A percentile compares a stretch with the other conserved stretches of the same genome.
These are phyloP conservation scores for Candida namnaoensis DNA, from an alignment of 805 yeast species.

Conservation along the genomic window DNA sequence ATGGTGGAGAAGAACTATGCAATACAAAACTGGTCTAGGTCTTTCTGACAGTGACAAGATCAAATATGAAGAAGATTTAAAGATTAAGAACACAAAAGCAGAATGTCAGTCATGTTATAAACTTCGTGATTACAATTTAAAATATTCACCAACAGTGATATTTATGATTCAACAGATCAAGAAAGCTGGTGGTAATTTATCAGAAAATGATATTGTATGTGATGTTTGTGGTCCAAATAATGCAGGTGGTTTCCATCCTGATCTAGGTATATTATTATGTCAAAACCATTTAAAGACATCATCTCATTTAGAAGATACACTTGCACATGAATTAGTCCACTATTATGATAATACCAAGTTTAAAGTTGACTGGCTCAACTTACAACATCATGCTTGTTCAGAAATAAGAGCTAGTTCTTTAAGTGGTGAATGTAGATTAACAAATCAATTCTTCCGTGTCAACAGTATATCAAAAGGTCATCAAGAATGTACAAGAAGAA, in stretches of 20 bases:
- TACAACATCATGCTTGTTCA: slow-evolving; percentile 93
- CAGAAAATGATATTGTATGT: slow-evolving; percentile 54
- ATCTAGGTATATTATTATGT: slow-evolving; percentile 78
- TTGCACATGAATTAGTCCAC: slow-evolving; percentile 90
- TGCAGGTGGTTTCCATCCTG: slow-evolving; percentile 93
- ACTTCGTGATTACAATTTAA: slow-evolving; percentile 71
- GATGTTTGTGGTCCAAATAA: slow-evolving; percentile 75
- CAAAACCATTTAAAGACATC: slow-evolving; percentile 63
- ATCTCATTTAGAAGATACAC: slow-evolving; percentile 82
- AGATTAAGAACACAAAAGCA: slow-evolving; percentile 31
- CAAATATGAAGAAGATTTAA: slow-evolving; percentile 49
- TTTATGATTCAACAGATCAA: slow-evolving; percentile 82
- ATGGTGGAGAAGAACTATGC: slow-evolving; percentile 75
- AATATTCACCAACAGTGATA: slow-evolving; percentile 74
- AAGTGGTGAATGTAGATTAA: slow-evolving; percentile 90
- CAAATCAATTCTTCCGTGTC: slow-evolving; percentile 57
- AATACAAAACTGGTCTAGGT: slow-evolving; percentile 66
- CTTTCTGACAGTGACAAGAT: slow-evolving; percentile 38
- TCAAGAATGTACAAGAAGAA: slow-evolving; percentile 82
- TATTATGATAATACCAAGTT: slow-evolving; percentile 88
- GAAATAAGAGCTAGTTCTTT: slow-evolving; percentile 90
- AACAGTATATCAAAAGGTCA: slow-evolving; percentile 67
- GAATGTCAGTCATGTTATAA: slow-evolving; percentile 68
- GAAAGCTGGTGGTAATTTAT: slow-evolving; percentile 44
- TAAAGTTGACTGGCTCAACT: slow-evolving; percentile 74